Evolutionary conservation across 192 early-diverging fungal species (phyloP).

Genomic region (Cladochytrium replicatum): DNA sequence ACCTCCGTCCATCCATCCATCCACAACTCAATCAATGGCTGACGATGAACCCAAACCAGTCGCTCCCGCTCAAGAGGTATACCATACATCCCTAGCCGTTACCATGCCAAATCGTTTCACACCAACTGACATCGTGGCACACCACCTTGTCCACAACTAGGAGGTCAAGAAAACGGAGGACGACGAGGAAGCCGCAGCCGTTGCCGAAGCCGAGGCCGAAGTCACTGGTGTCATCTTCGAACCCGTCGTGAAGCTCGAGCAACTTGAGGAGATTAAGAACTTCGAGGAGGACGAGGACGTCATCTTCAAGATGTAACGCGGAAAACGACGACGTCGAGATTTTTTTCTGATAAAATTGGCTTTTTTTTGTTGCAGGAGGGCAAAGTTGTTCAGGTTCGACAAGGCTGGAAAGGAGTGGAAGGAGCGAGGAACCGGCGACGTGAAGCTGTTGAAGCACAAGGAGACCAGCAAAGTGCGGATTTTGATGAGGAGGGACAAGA

Average conservation of each 20-base stretch:
- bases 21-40: too few species aligned
- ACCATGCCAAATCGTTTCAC: too few species aligned
- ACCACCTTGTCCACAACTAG: too few species aligned
- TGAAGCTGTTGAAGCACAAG: slow-evolving; percentile 93
- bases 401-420: slow-evolving; percentile 92
- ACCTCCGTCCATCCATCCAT: too few species aligned
- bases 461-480: slow-evolving; percentile 78
- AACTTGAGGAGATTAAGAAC: slow-evolving; percentile 85
- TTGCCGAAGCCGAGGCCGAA: too few species aligned
- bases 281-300: slow-evolving; percentile 91
- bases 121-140: too few species aligned
- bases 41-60: too few species aligned
- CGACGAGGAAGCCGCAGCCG: slow-evolving; percentile 72
- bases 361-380: slow-evolving; percentile 50
- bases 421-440: slow-evolving; percentile 97
- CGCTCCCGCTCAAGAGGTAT: too few species aligned
- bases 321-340: slow-evolving; percentile 4
- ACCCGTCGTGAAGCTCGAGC: slow-evolving; percentile 85
- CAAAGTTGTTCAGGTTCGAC: slow-evolving; percentile 97
- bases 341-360: slow-evolving; percentile 10
- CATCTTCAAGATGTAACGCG: slow-evolving; percentile 74
- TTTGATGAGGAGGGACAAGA: slow-evolving; percentile 99
- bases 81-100: too few species aligned
- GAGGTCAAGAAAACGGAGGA: too few species aligned
- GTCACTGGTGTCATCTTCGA: slow-evolving; percentile 95